Conservation (phyloP, 331 rosid species). For the Rhamnella rubrinervis region DNA sequence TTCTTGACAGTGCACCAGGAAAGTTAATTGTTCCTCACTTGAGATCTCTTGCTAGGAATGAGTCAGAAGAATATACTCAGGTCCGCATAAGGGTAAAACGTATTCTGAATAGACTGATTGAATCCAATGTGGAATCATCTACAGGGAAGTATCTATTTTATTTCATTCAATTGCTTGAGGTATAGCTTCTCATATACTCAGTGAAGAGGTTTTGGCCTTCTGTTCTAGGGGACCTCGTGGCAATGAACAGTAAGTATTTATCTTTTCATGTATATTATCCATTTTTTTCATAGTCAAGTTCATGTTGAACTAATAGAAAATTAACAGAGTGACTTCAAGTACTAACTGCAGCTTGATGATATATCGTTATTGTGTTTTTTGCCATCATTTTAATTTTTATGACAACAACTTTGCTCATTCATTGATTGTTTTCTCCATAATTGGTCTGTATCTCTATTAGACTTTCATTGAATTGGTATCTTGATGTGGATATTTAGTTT, state of each 20-base stretch:
- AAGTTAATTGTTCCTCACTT: conserved; percentile 75
- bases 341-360: not conserved
- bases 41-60: conserved; percentile 65
- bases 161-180: conserved; percentile 61
- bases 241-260: conserved; percentile 70
- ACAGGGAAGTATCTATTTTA: conserved; percentile 66
- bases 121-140: conserved; percentile 77
- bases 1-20: conserved; percentile 37
- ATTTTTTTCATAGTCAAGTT: not conserved
- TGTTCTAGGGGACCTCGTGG: conserved; percentile 80
- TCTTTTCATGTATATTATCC: not conserved
- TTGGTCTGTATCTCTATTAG: not conserved
- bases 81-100: conserved; percentile 71
- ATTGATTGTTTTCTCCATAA: not conserved
- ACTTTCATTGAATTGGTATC: not conserved
- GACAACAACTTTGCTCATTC: not conserved
- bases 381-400: not conserved
- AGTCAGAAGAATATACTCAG: conserved; percentile 69
- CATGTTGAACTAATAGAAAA: not conserved
- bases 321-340: not conserved
- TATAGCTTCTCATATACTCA: conserved; percentile 65
- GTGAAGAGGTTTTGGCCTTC: conserved; percentile 74
- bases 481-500: not conserved
- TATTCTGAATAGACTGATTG: conserved; percentile 74
- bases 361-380: not conserved